Evolutionary conservation across 257 asterid genomes (phyloP), one percentile per base, ranked within the genome.

Genomic region (Przewalskia tangutica): DNA sequence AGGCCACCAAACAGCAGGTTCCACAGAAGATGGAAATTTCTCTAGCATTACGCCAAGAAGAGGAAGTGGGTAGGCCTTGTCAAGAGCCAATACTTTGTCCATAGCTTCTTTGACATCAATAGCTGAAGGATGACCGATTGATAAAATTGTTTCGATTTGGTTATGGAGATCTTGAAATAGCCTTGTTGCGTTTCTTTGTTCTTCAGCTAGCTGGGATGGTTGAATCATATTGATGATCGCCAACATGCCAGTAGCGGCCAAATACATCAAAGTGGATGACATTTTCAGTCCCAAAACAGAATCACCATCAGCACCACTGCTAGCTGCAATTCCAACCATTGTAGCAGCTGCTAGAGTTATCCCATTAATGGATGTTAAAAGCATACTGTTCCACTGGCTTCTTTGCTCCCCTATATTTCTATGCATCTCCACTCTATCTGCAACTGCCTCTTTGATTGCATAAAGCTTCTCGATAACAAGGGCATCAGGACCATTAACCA

Each of bases 131-230:
- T 82, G 85, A 5, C 91, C 89, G 0, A 87, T 23, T 2, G 88
- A 70, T 36, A 93, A 6, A 5, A 70, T 81, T 3, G 92, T 90
- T 83, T 84, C 77, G 4, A 94, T 88, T 53, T 90, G 92, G 32
- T 81, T 87, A 5, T 83, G 86, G 13, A 92, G 88, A 76, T 91
- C 93, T 76, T 87, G 83, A 85, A 94, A 91, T 50, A 91, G 81
- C 85, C 97, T 88, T 0, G 79, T 53, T 0, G 95, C 97, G 34
- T 90, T 94, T 53, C 97, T 56, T n/a, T 94, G 98, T 54, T 94
- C 98, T 62, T 94, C 97, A 0, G 90, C 95, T 0, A 94, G 89
- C 77, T 94, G 97, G 17, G 95, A 91, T 1, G 98, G 95, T 71
- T 94, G 98, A 51, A 92, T 88, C 46, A 87, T 83, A 56, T 87